phyloP scores from a whole-genome alignment of 306 rosid species.

The Comarum palustre region DNA sequence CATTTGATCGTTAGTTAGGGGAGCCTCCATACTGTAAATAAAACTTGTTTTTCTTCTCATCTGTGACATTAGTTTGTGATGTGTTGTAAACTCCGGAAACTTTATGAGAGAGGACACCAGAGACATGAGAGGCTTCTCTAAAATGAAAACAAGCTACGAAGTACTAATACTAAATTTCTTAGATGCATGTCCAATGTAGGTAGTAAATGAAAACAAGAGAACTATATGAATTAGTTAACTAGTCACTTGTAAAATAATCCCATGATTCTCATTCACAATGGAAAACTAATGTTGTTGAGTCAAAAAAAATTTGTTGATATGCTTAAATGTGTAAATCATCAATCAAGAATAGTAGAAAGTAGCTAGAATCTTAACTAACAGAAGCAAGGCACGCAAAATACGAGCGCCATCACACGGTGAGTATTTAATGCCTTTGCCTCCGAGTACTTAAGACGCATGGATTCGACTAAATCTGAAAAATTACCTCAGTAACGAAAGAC shows the following conservation, averaged over 20 bases:
- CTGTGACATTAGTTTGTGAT: background rate
- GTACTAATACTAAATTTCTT: background rate
- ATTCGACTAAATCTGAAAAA: slow-evolving; percentile 9
- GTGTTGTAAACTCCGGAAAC: background rate
- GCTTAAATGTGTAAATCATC: background rate
- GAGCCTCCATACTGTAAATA: background rate
- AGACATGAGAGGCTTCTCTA: background rate
- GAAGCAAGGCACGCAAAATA: background rate
- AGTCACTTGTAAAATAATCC: background rate
- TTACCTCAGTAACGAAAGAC: background rate
- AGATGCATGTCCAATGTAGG: background rate
- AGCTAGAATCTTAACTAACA: background rate
- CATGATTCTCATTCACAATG: background rate
- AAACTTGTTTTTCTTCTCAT: background rate
- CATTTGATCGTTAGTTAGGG: background rate
- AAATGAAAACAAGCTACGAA: background rate
- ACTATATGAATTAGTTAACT: background rate
- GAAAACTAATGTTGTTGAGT: background rate
- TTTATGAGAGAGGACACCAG: background rate
- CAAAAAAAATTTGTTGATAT: background rate
- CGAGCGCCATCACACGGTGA: background rate
- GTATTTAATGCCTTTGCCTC: background rate
- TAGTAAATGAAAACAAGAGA: background rate
- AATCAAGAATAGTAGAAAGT: background rate
- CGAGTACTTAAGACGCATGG: slow-evolving; percentile 4